Base-by-base conservation (phyloP, 164 flowering plant species). In the Umbellularia californica region DNA sequence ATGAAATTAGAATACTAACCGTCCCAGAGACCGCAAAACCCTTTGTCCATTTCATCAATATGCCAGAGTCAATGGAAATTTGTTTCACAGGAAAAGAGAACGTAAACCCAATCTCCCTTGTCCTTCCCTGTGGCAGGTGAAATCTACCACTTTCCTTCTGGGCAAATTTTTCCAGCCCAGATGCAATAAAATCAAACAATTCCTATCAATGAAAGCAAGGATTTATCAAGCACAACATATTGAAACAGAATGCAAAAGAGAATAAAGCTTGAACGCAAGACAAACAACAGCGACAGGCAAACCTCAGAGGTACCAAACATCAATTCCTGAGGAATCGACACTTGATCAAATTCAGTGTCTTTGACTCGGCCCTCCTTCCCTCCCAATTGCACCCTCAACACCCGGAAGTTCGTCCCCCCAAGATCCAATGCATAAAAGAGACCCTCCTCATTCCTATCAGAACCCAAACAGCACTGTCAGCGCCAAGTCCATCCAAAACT, bases 81-180 rank as follows among this genome's bases (percentile, higher is more conserved):
- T 95, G 97, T 77, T 83, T 92, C 65, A 95, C 90, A 0, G 99
- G 97, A 76, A 93, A 95, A 55, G 99, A 95, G 80, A 95, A 95
- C 27, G 97, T 91, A 77, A 95, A 95, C 19, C 98, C 98, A 28
- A 89, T 82, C 81, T 95, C 97, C 72, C 97, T 86, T 70, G 82
- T 86, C 79, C 88, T 88, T 65, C 89, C 93, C 58, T 22, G 30
- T 2, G 87, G 81, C 35, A 85, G 72, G 72, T 81, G 80, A 81
- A 89, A 90, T 13, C 76, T 85, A 35, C 83, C 91, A 71, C 84
- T 83, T 75, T 91, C 97, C 63, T 79, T 91, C 64, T 80, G 33
- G 2, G 78, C 88, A 69, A 95, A 95, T 52, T 76, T 88, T 2
- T 86, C 91, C 74, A 95, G 84, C 62, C 81, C 80, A 60, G 88